Evolutionary conservation across 129 eudicot species (phyloP).

Genomic region (Tagetes erecta): DNA sequence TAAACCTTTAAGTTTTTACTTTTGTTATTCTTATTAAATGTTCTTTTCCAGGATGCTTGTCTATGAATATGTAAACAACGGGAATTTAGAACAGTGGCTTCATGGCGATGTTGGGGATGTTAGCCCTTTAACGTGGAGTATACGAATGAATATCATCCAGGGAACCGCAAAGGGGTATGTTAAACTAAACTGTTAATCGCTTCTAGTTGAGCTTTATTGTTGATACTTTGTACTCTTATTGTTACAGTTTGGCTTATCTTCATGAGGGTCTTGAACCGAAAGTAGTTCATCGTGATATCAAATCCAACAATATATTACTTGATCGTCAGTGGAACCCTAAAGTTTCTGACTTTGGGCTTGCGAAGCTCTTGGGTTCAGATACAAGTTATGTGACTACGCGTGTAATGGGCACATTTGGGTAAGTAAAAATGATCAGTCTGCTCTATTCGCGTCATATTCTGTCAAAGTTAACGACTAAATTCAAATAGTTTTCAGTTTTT

Average conservation of each 20-base stretch:
- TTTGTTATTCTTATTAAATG: background rate
- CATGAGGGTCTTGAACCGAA: conserved; percentile 98
- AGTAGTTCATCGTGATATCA: conserved; percentile 94
- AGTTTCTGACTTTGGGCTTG: conserved; percentile 97
- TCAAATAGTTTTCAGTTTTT: background rate
- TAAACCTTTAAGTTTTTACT: background rate
- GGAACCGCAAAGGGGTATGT: conserved; percentile 94
- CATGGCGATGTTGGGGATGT: conserved; percentile 94
- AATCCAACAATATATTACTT: conserved; percentile 82
- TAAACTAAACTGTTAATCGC: background rate
- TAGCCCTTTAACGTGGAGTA: conserved; percentile 88
- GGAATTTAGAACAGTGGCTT: conserved; percentile 98
- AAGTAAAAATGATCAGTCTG: conserved; percentile 30
- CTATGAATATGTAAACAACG: conserved; percentile 91
- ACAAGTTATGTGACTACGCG: conserved; percentile 89
- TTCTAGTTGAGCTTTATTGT: background rate
- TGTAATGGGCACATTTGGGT: conserved; percentile 99
- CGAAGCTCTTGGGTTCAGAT: conserved; percentile 89
- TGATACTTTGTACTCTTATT: conserved; percentile 9
- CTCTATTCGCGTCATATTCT: background rate
- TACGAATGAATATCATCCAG: conserved; percentile 74
- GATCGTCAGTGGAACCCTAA: conserved; percentile 91
- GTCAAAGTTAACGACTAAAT: background rate
- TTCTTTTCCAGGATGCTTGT: conserved; percentile 78
- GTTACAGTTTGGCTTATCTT: conserved; percentile 85